Evolutionary conservation across 1,284 basidiomycete species (phyloP).

Genomic region (Ceratobasidium sp.): DNA sequence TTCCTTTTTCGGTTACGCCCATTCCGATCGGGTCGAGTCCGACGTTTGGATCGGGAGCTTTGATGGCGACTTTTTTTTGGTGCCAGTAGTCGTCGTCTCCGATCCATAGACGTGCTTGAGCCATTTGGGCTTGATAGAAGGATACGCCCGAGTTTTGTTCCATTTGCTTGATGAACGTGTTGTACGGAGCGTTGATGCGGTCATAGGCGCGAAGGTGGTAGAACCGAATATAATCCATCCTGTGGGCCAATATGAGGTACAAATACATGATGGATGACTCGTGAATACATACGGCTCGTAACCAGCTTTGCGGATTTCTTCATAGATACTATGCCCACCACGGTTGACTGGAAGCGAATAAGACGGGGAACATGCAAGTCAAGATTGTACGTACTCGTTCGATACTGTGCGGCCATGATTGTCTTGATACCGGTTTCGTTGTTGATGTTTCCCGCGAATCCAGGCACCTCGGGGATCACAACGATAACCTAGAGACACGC

Average conservation of each 20-base stretch:
- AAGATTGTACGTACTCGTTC: constrained; percentile 43
- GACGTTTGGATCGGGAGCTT: constrained; percentile 43
- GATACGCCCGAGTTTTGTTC: constrained; percentile 77
- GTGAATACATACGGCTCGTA: constrained; percentile 74
- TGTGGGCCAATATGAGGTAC: constrained; percentile 47
- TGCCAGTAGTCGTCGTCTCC: constrained; percentile 53
- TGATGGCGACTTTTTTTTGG: constrained; percentile 45
- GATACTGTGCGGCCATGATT: constrained; percentile 82
- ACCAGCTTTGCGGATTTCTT: constrained; percentile 78
- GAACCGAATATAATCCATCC: constrained; percentile 81
- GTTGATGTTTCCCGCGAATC: constrained; percentile 83
- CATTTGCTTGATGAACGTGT: constrained; percentile 69
- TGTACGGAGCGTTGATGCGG: constrained; percentile 81
- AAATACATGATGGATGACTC: not conserved
- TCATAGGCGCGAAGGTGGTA: constrained; percentile 92
- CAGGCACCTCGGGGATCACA: constrained; percentile 83
- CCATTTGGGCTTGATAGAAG: constrained; percentile 86
- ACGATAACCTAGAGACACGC: constrained; percentile 68
- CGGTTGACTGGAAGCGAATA: constrained; percentile 63
- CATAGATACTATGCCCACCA: constrained; percentile 86
- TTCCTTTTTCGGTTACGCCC: constrained; percentile 37
- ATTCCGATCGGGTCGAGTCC: constrained; percentile 40
- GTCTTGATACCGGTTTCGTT: constrained; percentile 71
- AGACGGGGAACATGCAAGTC: not conserved
- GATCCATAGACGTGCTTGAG: constrained; percentile 83